Evolutionary conservation across 208 protist species (phyloP), one percentile per base, ranked within the genome.

Genomic region (Trypanosoma lewisi): DNA sequence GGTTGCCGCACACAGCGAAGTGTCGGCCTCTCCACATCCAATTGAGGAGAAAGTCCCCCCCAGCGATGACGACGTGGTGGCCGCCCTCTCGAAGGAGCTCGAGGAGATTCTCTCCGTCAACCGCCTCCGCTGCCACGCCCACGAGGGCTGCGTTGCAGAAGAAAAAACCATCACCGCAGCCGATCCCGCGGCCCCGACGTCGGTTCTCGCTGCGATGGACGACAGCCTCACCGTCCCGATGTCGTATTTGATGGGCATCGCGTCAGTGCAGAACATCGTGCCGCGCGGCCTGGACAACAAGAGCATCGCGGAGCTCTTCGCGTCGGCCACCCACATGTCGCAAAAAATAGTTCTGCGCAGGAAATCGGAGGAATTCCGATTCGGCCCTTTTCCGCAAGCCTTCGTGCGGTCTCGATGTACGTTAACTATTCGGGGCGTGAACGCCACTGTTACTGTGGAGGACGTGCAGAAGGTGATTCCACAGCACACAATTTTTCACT

Each of bases 171-270:
- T 6, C 4, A 49, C 1, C 2, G 19, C 41, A 7, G 6, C 25
- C 19, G 54, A 59, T 19, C 54, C 54, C 28, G 23, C 42, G 11
- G 34, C 57, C 17, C 57, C 57, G n/a, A 44, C 57, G 6, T 41
- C 57, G 8, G n/a, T 63, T 12, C 11, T 63, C 30, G 27, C 21
- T 17, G 44, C 41, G 25, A 63, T 63, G 57, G 57, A 63, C 27
- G 42, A 52, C 25, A 5, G 30, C 14, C 42, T 63, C 57, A 63
- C 57, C 9, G 17, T 63, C 0, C 45, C 57, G 4, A 5, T 52
- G 11, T 63, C 57, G 41, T 63, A 63, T 39, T 41, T 63, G 17
- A 16, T 53, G 7, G 14, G n/a, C 14, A 11, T 63, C 0, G 23
- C 57, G 8, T 2, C 42, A 16, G 44, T 63, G 14, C 57, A 28